A percentile compares a stretch with the other conserved stretches of the same genome.
These are phyloP conservation scores for Nepenthes gracilis DNA, from an alignment of 148 eudicot genomes.

Conservation along the genomic window DNA sequence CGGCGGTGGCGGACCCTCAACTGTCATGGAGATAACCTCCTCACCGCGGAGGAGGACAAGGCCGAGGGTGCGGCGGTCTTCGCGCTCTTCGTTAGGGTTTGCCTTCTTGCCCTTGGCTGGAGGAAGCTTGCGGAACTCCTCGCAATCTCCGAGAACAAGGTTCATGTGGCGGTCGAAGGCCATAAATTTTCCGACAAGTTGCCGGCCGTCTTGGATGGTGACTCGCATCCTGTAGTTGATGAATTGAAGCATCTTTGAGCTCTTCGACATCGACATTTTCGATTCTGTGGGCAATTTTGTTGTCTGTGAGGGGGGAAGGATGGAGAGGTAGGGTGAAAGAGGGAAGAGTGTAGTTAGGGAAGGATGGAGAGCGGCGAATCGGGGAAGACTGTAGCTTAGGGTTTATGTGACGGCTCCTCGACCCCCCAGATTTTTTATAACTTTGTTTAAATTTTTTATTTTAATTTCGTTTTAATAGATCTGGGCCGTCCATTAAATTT, in stretches of 20 bases:
- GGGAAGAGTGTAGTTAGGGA: too few relatives aligned
- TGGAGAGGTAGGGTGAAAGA: too few relatives aligned
- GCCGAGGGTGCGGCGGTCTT: constrained; percentile 85
- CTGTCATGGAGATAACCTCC: constrained; percentile 90
- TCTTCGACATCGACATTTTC: constrained; percentile 93
- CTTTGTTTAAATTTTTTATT: too few relatives aligned
- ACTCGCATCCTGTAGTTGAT: constrained; percentile 96
- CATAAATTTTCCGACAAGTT: constrained; percentile 85
- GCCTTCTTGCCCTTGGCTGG: constrained; percentile 44
- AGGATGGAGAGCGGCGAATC: too few relatives aligned
- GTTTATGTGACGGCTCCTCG: too few relatives aligned
- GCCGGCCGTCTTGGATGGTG: constrained; percentile 89
- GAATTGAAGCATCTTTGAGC: constrained; percentile 93
- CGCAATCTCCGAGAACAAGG: constrained; percentile 87
- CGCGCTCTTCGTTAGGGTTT: constrained; percentile 32
- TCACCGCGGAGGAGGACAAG: constrained; percentile 85
- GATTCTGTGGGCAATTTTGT: too few relatives aligned
- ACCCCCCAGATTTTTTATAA: too few relatives aligned
- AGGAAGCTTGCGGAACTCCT: constrained; percentile 81
- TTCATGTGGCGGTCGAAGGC: constrained; percentile 99
- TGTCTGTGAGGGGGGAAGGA: too few relatives aligned
- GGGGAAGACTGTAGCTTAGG: too few relatives aligned
- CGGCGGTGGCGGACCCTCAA: constrained; percentile 95
- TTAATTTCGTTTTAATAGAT: too few relatives aligned
- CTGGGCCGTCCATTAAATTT: too few relatives aligned